phyloP scores from a whole-genome alignment of 139 green algal species.

The Chlorella vulgaris region DNA sequence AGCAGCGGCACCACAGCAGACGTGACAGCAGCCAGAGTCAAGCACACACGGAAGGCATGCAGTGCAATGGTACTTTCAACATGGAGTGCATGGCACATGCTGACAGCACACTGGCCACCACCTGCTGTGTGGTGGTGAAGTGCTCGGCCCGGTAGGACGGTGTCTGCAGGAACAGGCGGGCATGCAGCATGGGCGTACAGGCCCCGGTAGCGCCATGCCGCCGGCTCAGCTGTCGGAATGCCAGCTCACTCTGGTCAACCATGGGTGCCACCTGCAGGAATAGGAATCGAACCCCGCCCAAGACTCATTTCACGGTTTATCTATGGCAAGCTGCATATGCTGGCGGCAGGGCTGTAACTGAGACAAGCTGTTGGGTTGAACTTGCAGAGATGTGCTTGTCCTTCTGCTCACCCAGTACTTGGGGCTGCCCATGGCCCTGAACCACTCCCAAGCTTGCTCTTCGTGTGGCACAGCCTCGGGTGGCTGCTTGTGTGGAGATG shows the following conservation, averaged over 20 bases:
- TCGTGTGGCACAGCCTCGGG: constrained; percentile 37
- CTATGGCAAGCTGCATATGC: not conserved
- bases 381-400: too few species aligned
- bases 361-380: not conserved
- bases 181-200: constrained; percentile 99
- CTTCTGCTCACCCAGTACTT: constrained; percentile 66
- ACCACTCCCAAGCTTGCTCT: constrained; percentile 78
- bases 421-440: constrained; percentile 69
- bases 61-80: too few species aligned
- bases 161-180: constrained; percentile 78
- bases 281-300: too few species aligned
- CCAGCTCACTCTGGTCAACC: constrained; percentile 98
- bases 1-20: too few species aligned
- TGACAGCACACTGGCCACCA: too few species aligned
- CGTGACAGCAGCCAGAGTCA: too few species aligned
- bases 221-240: constrained; percentile 92
- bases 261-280: constrained; percentile 82
- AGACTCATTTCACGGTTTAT: too few species aligned
- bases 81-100: too few species aligned
- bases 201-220: constrained; percentile 85
- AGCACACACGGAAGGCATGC: not conserved
- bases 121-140: constrained; percentile 92
- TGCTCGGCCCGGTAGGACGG: constrained; percentile 86
- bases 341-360: not conserved
- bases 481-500: not conserved